Base-by-base conservation (phyloP, 441 rosid genomes). In the Hura crepitans region DNA sequence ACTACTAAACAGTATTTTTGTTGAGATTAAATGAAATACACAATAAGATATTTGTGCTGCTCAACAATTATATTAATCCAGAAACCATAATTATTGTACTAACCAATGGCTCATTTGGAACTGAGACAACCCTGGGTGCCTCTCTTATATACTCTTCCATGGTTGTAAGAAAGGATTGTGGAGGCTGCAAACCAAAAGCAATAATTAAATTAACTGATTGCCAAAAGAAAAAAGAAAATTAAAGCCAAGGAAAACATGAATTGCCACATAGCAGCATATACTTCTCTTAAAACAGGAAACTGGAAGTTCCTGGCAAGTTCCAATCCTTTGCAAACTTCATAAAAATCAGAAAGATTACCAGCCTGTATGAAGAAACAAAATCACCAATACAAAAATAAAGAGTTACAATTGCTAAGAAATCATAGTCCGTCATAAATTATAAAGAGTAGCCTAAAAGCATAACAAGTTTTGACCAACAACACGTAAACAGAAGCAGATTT, bases 281-380 rank as follows among this genome's bases (percentile, higher is more conserved):
- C 99, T 91, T 92, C 98, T 86, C 95, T 84, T 71, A 95, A 76
- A 74, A 82, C 84, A 46, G 99, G 99, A 86, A 92, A 95, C 68
- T 95, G 98, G 75, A 95, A 90, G 80, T 92, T 95, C 81, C 99
- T 89, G 20, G 99, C 98, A 78, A 92, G 95, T 83, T 95, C 97
- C 89, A 95, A 81, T 66, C 98, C 95, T 89, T 88, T 91, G 80
- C 98, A 95, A 60, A 88, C 77, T 72, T 92, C 97, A 76, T 92
- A 95, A 75, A 95, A 95, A 78, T 88, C 91, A 77, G 98, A 92
- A 58, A 95, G 98, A 78, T 80, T 79, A 47, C 80, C 89, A 68
- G 99, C 97, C 99, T 95, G 92, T 72, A 75, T 47, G 39, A 73
- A 65, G 56, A 75, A 55, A 17, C 23, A 72, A 27, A 27, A 11